Evolutionary conservation across 1,284 basidiomycete genomes (phyloP).

Genomic region (Vanrija humicola): DNA sequence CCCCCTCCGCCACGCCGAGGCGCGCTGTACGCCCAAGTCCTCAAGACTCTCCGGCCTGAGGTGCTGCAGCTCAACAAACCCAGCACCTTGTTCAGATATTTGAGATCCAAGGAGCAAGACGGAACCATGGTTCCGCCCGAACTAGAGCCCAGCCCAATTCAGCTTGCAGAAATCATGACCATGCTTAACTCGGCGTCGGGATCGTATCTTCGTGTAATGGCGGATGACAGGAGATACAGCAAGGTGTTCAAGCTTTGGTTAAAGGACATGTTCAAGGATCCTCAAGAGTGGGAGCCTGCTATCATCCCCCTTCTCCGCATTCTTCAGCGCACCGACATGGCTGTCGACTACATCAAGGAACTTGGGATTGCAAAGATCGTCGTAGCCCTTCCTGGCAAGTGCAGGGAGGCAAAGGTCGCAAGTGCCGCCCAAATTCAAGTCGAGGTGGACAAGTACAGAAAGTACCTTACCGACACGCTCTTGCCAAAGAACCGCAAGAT

Average conservation of each 20-base stretch:
- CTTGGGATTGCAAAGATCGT: conserved; percentile 20
- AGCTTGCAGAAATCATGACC: conserved; percentile 25
- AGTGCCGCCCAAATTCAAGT: conserved; percentile 14
- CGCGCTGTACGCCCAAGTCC: not conserved
- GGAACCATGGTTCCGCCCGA: conserved; percentile 5
- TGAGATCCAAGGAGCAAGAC: conserved; percentile 12
- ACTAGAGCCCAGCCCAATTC: conserved; percentile 12
- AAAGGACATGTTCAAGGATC: conserved; percentile 16
- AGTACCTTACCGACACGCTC: conserved; percentile 13
- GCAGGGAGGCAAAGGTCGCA: not conserved
- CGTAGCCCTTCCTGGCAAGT: no score
- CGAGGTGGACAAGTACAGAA: conserved; percentile 6
- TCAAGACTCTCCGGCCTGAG: not conserved
- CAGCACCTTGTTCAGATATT: conserved; percentile 23
- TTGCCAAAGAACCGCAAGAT: conserved; percentile 11
- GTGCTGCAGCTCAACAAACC: conserved; percentile 17
- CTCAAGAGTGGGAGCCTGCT: conserved; percentile 23
- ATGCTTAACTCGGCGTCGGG: conserved; percentile 18
- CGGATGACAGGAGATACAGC: conserved; percentile 24
- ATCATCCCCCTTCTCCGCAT: conserved; percentile 22
- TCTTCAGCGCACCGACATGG: conserved; percentile 36
- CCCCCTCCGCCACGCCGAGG: not conserved
- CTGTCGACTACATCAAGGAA: conserved; percentile 25
- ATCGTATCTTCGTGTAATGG: conserved; percentile 28
- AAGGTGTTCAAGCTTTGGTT: conserved; percentile 26